Conservation (phyloP, 169 alveolate species). For the Condylostoma magnum region DNA sequence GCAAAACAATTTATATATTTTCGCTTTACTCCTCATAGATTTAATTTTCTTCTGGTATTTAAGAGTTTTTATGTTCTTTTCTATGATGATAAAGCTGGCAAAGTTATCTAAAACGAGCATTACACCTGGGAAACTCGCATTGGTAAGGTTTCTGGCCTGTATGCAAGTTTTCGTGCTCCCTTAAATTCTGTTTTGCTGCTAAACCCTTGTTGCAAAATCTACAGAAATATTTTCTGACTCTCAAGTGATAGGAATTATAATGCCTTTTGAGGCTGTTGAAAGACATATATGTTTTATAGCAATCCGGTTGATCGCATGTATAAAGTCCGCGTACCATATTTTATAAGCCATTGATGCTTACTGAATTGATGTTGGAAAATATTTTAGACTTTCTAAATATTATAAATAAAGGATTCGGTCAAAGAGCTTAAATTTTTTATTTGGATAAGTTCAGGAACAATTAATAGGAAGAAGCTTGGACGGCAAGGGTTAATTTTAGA, state of each 20-base stretch:
- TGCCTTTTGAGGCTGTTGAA: conserved; percentile 1
- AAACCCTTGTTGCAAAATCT: conserved; percentile 47
- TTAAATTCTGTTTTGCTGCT: conserved; percentile 44
- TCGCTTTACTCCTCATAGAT: no score
- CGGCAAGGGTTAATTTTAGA: no score
- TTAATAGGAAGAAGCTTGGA: no score
- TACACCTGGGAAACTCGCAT: conserved; percentile 46
- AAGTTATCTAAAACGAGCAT: conserved; percentile 44
- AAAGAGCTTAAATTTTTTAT: no score
- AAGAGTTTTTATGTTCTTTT: conserved; percentile 42
- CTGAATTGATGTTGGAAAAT: no score
- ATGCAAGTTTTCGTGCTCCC: conserved; percentile 49
- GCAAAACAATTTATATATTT: no score
- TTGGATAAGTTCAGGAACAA: no score
- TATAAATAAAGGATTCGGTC: no score
- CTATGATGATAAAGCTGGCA: conserved; percentile 49
- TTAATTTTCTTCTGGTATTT: no score
- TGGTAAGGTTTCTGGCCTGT: conserved; percentile 59
- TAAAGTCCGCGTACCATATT: background rate
- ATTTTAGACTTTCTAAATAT: no score
- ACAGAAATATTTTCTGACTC: background rate
- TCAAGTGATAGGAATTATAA: background rate
- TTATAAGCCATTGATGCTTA: no score
- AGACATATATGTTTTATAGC: background rate
- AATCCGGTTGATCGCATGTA: background rate